Percentiles rank a stretch among this genome's conserved stretches.
phyloP scores from a whole-genome alignment of 1,284 basidiomycete genomes.

The Sanghuangporus weigelae region DNA sequence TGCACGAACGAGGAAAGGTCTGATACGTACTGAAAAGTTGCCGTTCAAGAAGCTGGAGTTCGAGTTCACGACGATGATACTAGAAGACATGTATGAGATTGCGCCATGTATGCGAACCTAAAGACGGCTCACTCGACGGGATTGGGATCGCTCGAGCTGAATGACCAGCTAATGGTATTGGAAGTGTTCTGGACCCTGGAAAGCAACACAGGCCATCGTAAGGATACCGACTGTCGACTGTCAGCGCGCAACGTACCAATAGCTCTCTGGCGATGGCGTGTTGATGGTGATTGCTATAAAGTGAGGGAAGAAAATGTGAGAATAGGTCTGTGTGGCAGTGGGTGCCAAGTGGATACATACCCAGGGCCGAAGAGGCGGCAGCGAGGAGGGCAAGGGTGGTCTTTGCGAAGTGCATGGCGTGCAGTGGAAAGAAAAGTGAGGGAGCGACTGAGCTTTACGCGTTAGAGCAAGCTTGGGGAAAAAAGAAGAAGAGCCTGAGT shows the following conservation, averaged over 20 bases:
- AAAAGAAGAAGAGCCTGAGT: constrained; percentile 4
- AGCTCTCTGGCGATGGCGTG: constrained; percentile 28
- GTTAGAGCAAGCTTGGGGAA: neutral
- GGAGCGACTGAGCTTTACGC: neutral
- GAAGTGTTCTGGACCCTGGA: constrained; percentile 33
- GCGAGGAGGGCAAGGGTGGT: constrained; percentile 29
- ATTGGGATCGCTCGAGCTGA: constrained; percentile 29
- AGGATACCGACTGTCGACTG: neutral
- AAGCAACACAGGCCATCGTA: neutral
- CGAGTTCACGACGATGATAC: constrained; percentile 30
- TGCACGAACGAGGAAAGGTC: neutral
- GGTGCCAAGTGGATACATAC: constrained; percentile 22
- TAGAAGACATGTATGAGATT: constrained; percentile 4
- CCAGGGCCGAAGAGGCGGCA: constrained; percentile 26
- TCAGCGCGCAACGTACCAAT: constrained; percentile 28
- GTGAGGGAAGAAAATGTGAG: constrained; percentile 7
- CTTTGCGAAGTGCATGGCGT: constrained; percentile 17
- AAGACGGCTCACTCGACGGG: constrained; percentile 24
- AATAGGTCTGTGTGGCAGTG: neutral
- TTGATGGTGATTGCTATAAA: constrained; percentile 29
- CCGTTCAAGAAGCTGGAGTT: constrained; percentile 34
- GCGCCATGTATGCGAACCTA: neutral
- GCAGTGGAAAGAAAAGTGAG: neutral
- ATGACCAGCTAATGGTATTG: constrained; percentile 34
- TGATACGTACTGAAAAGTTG: constrained; percentile 25